Base-by-base conservation (phyloP, 2,329 filamentous ascomycete genomes). In the Diatrype stigma region DNA sequence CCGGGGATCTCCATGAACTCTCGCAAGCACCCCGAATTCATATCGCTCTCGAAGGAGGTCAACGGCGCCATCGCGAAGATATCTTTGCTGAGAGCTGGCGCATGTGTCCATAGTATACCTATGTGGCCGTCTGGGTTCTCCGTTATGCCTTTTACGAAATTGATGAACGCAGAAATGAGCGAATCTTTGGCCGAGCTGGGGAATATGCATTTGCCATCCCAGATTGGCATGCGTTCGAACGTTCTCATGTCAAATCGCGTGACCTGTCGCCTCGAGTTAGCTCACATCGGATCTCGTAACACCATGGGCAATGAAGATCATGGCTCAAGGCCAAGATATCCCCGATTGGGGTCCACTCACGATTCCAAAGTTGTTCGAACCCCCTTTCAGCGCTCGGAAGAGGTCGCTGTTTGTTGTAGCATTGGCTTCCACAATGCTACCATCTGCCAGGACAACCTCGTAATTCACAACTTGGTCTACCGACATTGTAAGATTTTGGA, bases 371-470 rank as follows among this genome's bases (percentile, higher is more conserved):
- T 70, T 69, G 49, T 58, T 66, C 2, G 57, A 59, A 21, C 68
- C 68, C n/a, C 69, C 70, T 23, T 68, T 67, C 7, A 72, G 53
- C 0, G 65, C 67, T 59, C 64, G 64, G 57, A 66, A 70, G 1
- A 72, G 60, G 47, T 70, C 67, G 0, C 60, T 42, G 53, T 75
- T 64, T 3, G 64, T 52, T 0, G 55, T 44, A 1, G 56, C 55
- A 14, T 66, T 72, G 3, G 70, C 74, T 5, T 69, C 67, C 3
- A 75, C 57, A 8, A 77, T 63, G 1, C 55, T 51, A 3, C 75
- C 72, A 32, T 65, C 62, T 0, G 70, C 67, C 0, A 74, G 63
- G 2, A 78, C 73, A n/a, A 78, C 66, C 51, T 75, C 66, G 40
- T 67, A 74, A 42, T 66, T 66, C 22, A 60, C 35, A 0, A 68